Evolutionary conservation across 495 filamentous ascomycete species (phyloP).

Genomic region (Letharia columbiana): DNA sequence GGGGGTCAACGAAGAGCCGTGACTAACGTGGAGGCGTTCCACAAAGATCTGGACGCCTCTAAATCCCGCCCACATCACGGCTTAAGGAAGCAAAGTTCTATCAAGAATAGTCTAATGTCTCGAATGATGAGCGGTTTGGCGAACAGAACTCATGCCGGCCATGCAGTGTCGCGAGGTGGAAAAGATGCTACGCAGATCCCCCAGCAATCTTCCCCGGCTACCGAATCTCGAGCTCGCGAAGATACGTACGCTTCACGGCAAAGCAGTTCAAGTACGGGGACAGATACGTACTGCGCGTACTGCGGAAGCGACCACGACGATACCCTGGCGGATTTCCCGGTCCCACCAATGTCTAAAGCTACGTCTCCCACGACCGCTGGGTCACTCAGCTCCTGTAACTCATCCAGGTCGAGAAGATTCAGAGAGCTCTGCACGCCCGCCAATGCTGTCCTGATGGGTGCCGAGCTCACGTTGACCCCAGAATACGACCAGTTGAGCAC

Average conservation of each 20-base stretch:
- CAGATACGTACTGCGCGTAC: neutral
- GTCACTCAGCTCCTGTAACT: conserved; percentile 8
- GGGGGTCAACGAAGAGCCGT: conserved; percentile 7
- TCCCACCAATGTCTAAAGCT: conserved; percentile 15
- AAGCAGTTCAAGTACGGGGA: conserved; percentile 13
- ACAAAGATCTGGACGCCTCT: neutral
- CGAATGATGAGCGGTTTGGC: conserved; percentile 17
- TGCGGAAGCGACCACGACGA: conserved; percentile 11
- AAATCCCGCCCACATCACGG: neutral
- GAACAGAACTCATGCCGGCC: neutral
- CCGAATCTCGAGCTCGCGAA: neutral
- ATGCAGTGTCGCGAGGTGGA: neutral
- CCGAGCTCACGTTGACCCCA: conserved; percentile 20
- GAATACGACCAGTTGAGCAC: conserved; percentile 15
- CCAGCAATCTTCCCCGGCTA: neutral
- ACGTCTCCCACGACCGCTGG: conserved; percentile 9
- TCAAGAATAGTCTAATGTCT: conserved; percentile 19
- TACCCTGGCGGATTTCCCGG: conserved; percentile 20
- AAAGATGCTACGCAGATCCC: neutral
- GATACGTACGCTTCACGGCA: neutral
- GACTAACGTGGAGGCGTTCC: neutral
- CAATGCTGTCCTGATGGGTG: conserved; percentile 13
- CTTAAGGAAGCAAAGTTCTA: conserved; percentile 7
- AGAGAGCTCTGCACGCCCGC: conserved; percentile 16
- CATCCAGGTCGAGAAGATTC: neutral